Evolutionary conservation across 2,329 filamentous ascomycete genomes (phyloP), one percentile per base, ranked within the genome.

Genomic region (Aspergillus flavus): DNA sequence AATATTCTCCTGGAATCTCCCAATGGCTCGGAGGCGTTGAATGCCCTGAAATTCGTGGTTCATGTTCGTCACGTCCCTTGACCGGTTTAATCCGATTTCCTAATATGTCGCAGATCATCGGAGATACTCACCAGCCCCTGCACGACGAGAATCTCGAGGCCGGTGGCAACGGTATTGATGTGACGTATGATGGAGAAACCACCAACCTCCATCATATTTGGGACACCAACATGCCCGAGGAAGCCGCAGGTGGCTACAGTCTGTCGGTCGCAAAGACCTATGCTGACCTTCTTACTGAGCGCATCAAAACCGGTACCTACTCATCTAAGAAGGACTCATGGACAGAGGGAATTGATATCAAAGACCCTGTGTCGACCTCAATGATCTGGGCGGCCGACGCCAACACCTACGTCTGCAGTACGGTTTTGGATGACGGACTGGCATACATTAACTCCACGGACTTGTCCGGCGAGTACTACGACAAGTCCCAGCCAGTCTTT

Each of bases 91-190:
- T 12, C 26, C 7, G 19, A 21, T 32, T 6, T n/a, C 10, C 48
- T 52, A 52, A 52, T 7, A 9, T 3, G 11, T 32, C 1, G 3
- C 48, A 79, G 64, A 58, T 73, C 70, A 78, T 95, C 12, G 86
- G 92, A 61, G 93, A 96, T 73, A 86, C 92, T 30, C 87, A 87
- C 64, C 93, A 93, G 72, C 91, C 90, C 0, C 80, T 96, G 56
- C 85, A 87, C 68, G 82, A 83, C 14, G 84, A 87, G 76, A 82
- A 89, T 61, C 84, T 89, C 7, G 81, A 83, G 2, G 79, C 83
- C 26, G 91, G 91, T 59, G 90, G 90, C 0, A 93, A 93, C 68
- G 84, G 84, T 12, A 90, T 93, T 68, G 75, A 81, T 16, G 90
- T 93, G 1, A 80, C 78, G 19, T 93, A 88, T 78, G 81, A 87